These are phyloP conservation scores for Colletotrichum sp. DNA, from an alignment of 2,329 filamentous ascomycete genomes.

Conservation along the genomic window DNA sequence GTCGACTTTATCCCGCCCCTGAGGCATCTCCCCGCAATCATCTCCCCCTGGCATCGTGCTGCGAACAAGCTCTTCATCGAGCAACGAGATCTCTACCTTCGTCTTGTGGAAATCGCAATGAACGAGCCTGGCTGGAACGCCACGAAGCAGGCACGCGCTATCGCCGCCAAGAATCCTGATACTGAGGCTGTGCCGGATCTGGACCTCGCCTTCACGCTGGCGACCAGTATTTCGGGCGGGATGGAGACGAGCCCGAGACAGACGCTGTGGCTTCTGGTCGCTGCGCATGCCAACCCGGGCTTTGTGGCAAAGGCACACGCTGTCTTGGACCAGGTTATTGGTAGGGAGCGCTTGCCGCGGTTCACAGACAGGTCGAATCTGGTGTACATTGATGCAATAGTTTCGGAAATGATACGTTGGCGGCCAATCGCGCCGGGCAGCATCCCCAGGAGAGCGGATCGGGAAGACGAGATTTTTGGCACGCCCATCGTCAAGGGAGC, in stretches of 20 bases:
- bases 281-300: slow-evolving; percentile 32
- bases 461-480: slow-evolving; percentile 40
- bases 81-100: slow-evolving; percentile 30
- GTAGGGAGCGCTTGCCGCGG: slow-evolving; percentile 39
- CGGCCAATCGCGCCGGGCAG: slow-evolving; percentile 41
- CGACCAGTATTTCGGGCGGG: slow-evolving; percentile 33
- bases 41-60: slow-evolving; percentile 40
- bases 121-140: slow-evolving; percentile 34
- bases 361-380: slow-evolving; percentile 43
- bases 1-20: slow-evolving; percentile 48
- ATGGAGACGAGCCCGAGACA: slow-evolving; percentile 35
- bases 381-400: slow-evolving; percentile 46
- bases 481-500: slow-evolving; percentile 48
- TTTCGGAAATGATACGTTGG: slow-evolving; percentile 51
- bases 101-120: slow-evolving; percentile 27
- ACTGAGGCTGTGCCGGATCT: slow-evolving; percentile 26
- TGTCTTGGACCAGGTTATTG: slow-evolving; percentile 46
- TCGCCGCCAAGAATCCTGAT: slow-evolving; percentile 31
- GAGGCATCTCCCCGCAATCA: slow-evolving; percentile 39
- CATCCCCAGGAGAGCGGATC: slow-evolving; percentile 42
- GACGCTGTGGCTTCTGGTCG: slow-evolving; percentile 35
- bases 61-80: slow-evolving; percentile 35
- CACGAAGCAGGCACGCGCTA: slow-evolving; percentile 30
- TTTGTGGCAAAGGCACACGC: slow-evolving; percentile 35
- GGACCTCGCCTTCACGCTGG: slow-evolving; percentile 38